phyloP scores from a whole-genome alignment of 225 moss, liverwort and hornwort genomes.

The Bryum argenteum region DNA sequence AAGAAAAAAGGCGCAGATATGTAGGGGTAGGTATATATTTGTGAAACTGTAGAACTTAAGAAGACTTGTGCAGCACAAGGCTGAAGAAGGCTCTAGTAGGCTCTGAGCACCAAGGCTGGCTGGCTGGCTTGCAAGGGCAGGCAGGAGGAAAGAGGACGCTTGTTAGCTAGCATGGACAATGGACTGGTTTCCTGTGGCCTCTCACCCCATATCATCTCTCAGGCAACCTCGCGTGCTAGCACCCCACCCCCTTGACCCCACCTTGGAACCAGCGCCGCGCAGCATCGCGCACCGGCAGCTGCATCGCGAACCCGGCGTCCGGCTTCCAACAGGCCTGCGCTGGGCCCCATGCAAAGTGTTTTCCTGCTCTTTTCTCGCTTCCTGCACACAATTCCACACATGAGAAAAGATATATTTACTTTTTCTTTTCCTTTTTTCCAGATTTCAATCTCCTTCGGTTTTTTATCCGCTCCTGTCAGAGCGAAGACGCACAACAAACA shows the following conservation, averaged over 20 bases:
- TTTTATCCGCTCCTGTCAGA: conserved; percentile 28
- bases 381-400: neutral
- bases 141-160: neutral
- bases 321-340: neutral
- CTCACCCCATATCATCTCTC: conserved; percentile 30
- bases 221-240: neutral
- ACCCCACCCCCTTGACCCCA: conserved; percentile 16
- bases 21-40: neutral
- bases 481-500: conserved; percentile 15
- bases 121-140: too few relatives aligned
- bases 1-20: conserved; percentile 5
- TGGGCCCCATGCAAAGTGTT: conserved; percentile 24
- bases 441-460: neutral
- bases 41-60: neutral
- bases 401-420: neutral
- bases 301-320: conserved; percentile 36
- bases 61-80: neutral
- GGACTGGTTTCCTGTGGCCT: conserved; percentile 40
- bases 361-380: neutral
- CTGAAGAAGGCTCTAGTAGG: conserved; percentile 21
- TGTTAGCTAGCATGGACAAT: conserved; percentile 15
- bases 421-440: neutral
- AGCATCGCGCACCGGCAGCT: conserved; percentile 39
- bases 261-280: conserved; percentile 35
- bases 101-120: conserved; percentile 9